These are phyloP conservation scores for Tremellales sp. DNA, from an alignment of 1,284 basidiomycete species.

Conservation along the genomic window DNA sequence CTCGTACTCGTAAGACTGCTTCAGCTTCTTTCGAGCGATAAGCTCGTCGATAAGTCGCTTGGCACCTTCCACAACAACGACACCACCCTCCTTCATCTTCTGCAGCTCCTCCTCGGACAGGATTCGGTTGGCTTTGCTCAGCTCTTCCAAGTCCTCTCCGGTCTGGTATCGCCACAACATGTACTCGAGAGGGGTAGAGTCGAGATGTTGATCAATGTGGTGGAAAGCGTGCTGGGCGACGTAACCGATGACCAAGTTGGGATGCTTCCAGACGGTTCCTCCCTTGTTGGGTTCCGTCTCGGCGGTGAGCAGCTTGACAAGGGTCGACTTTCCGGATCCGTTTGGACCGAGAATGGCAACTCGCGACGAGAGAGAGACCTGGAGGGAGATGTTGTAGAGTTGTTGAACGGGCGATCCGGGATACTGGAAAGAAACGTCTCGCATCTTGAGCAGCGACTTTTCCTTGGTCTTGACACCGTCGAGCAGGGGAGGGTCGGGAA, in stretches of 20 bases:
- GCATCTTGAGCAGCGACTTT: slow-evolving; percentile 96
- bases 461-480: slow-evolving; percentile 99
- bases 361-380: slow-evolving; percentile 95
- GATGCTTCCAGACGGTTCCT: slow-evolving; percentile 98
- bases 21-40: slow-evolving; percentile 88
- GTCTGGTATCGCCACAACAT: slow-evolving; percentile 99
- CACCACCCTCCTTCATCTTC: slow-evolving; percentile 95
- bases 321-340: slow-evolving; percentile 96
- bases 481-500: slow-evolving; percentile 89
- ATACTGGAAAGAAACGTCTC: slow-evolving; percentile 96
- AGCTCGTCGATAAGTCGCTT: slow-evolving; percentile 95
- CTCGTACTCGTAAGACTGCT: slow-evolving; percentile 98
- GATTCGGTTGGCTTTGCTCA: slow-evolving; percentile 83
- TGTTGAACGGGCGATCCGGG: slow-evolving; percentile 79
- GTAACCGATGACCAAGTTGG: slow-evolving; percentile 98
- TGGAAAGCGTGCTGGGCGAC: slow-evolving; percentile 99
- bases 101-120: slow-evolving; percentile 82
- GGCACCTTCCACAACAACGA: slow-evolving; percentile 84
- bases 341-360: slow-evolving; percentile 95
- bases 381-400: slow-evolving; percentile 88
- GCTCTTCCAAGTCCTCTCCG: slow-evolving; percentile 95
- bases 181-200: slow-evolving; percentile 97
- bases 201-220: slow-evolving; percentile 96
- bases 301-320: slow-evolving; percentile 97
- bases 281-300: slow-evolving; percentile 95